Evolutionary conservation across 805 yeast species (phyloP), one percentile per base, ranked within the genome.

Genomic region (Candida gorgasii): DNA sequence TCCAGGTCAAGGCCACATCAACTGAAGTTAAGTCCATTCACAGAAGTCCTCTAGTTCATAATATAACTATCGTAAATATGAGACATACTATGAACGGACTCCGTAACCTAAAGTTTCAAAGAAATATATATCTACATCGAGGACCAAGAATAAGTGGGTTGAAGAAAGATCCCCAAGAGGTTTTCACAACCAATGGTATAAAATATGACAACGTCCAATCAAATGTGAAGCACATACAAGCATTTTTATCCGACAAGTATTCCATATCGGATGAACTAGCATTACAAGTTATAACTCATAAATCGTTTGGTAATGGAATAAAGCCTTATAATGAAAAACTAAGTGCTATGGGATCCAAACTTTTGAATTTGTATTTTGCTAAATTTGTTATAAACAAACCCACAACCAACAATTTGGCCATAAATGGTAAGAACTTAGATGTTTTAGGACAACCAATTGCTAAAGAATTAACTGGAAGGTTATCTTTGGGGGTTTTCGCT

Each of bases 221-320:
- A 9, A 78, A 82, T 42, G 58, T 84, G 33, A 56, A 61, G 39
- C 67, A 72, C 22, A 62, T 83, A 41, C 78, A 79, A 53, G 47
- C 53, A 20, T 78, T 80, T 49, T 62, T 84, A 42, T 46, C 55
- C 15, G 69, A 68, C 16, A 69, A 75, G 46, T 82, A 72, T 54
- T 50, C 69, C 31, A 67, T 90, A 31, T 72, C 84, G 4, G 85
- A 87, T 54, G 73, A 74, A 5, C 51, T 84, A 45, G 65, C 84
- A 16, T 69, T 89, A 47, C 98, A 92, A 67, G 81, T 87, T 30
- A 69, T 90, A 54, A 90, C 97, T 5, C 97, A 92, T 68, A 92
- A 92, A 67, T 87, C 96, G 16, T 92, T 89, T 72, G 95, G 95
- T 4, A 95, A 88, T 65, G 97, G 96, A 8, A 71, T 78, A 48